These are phyloP conservation scores for Lactarius pseudohatsudake DNA, from an alignment of 768 basidiomycete species.

Conservation along the genomic window DNA sequence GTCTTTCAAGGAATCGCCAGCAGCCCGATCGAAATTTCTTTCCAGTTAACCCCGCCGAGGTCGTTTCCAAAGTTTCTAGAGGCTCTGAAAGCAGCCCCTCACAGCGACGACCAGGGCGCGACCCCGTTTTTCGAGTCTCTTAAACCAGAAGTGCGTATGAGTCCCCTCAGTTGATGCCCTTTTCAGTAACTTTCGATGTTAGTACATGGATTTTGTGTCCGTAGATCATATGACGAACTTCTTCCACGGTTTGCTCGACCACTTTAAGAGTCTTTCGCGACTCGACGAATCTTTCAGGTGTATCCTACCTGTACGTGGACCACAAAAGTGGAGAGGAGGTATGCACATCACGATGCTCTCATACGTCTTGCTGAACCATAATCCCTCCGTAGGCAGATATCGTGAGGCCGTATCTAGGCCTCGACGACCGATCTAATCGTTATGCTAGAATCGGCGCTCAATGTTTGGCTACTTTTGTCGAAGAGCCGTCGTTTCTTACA, in stretches of 20 bases:
- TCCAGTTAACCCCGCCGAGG: conserved; percentile 63
- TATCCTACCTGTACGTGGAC: conserved; percentile 29
- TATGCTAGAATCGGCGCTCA: conserved; percentile 62
- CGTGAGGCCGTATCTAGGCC: conserved; percentile 21
- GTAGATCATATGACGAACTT: conserved; percentile 65
- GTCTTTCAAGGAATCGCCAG: not conserved
- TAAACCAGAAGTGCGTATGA: conserved; percentile 20
- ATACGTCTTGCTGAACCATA: conserved; percentile 28
- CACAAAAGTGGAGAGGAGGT: conserved; percentile 28
- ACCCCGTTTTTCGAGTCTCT: conserved; percentile 26
- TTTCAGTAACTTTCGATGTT: not conserved
- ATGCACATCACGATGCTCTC: not conserved
- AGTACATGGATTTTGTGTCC: conserved; percentile 53
- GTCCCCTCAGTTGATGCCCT: not conserved
- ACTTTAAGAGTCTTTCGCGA: not conserved
- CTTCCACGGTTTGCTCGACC: conserved; percentile 37
- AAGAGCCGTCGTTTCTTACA: conserved; percentile 69
- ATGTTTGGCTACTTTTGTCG: conserved; percentile 81
- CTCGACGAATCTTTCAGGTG: conserved; percentile 16
- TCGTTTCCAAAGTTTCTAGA: conserved; percentile 46
- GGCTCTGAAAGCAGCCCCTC: conserved; percentile 29
- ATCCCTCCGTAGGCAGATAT: conserved; percentile 18
- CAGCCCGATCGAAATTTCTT: conserved; percentile 16
- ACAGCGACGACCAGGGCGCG: conserved; percentile 23
- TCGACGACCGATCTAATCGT: not conserved